Conservation (phyloP, 495 filamentous ascomycete species). For the Hypoxylon lienhwacheense region DNA sequence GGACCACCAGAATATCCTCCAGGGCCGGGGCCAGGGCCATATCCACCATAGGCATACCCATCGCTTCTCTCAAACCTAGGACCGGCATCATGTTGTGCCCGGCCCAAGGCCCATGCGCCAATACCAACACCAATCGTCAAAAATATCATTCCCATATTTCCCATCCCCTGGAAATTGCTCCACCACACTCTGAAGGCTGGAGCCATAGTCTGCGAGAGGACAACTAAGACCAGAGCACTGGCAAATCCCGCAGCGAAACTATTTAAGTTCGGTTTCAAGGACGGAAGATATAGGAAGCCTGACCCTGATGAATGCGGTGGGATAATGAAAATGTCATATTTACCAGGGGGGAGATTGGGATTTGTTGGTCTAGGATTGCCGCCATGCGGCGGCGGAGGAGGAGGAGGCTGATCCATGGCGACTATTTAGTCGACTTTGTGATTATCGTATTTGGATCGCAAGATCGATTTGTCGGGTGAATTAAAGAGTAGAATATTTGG, state of each 20-base stretch:
- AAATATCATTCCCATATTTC: constrained; percentile 62
- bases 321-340: constrained; percentile 97
- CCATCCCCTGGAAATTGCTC: constrained; percentile 59
- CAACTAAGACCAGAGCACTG: constrained; percentile 67
- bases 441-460: constrained; percentile 6
- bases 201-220: constrained; percentile 65
- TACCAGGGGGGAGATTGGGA: constrained; percentile 66
- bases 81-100: constrained; percentile 58
- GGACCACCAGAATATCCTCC: constrained; percentile 29
- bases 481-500: constrained; percentile 35
- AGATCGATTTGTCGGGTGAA: too few species aligned
- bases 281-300: constrained; percentile 93
- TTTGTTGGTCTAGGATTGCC: constrained; percentile 56
- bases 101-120: constrained; percentile 73
- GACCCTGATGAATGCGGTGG: constrained; percentile 88
- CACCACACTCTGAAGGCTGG: constrained; percentile 73
- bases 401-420: constrained; percentile 30
- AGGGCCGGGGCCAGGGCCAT: constrained; percentile 34
- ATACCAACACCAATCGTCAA: constrained; percentile 69
- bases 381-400: constrained; percentile 60
- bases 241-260: constrained; percentile 86
- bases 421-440: constrained; percentile 21
- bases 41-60: constrained; percentile 32
- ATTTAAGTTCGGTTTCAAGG: constrained; percentile 79
- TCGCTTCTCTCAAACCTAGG: constrained; percentile 36